Evolutionary conservation across 2,329 filamentous ascomycete genomes (phyloP), one percentile per base, ranked within the genome.

Genomic region (Aspergillus carbonarius): DNA sequence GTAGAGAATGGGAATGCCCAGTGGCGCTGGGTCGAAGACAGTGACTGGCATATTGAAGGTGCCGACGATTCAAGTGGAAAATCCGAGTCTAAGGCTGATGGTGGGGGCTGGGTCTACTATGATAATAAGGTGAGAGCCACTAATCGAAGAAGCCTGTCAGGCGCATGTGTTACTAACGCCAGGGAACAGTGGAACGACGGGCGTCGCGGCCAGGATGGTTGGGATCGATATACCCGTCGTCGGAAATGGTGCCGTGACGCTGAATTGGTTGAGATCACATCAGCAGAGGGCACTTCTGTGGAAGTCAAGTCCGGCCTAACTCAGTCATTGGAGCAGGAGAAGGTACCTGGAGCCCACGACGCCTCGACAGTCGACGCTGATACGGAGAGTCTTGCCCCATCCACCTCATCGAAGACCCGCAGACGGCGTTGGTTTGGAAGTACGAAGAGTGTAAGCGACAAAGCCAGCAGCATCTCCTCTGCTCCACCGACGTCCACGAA

Each of bases 171-270:
- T 25, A 39, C 25, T 32, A 18, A 52, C 37, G 18, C 42, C 23
- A 9, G 18, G 25, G 20, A 9, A 55, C 50, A 96, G 89, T 99
- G 95, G 95, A 88, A 92, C 72, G 89, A 91, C 66, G 93, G 93
- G 17, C 88, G 90, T 15, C 85, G 92, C 60, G 91, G 91, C 3
- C 83, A 85, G 72, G 95, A 99, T 68, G 91, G 93, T 54, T 99
- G 95, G 95, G 91, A 91, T 40, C 87, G 92, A 57, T 99, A 96
- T 82, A 99, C 95, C 0, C 86, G 95, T 13, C 86, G 95, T 20
- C 82, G 95, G 62, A 97, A 98, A 77, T 99, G 95, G 95, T 95
- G 92, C 71, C 90, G 95, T 39, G 95, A 98, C 71, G 95, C 95
- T 9, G 95, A 99, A 77, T 84, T 99, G 3, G 91, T 97, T 34